Conservation (phyloP, 805 yeast genomes). For the Cyberlindnera euphorbiiphila region DNA sequence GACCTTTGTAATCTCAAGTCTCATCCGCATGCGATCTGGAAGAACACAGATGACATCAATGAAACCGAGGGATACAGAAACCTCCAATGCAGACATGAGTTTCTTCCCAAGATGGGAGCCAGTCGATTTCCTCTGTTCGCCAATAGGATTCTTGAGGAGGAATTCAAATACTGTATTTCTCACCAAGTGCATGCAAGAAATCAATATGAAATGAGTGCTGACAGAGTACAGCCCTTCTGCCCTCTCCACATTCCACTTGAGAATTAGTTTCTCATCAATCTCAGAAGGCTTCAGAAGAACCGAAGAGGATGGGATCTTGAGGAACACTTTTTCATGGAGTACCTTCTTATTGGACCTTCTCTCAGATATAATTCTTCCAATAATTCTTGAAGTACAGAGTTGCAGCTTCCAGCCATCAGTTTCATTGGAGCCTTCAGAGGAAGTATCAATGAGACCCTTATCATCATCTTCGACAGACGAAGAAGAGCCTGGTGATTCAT, state of each 20-base stretch:
- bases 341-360: conserved; percentile 27
- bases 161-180: conserved; percentile 36
- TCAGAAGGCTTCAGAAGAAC: conserved; percentile 25
- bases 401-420: conserved; percentile 15
- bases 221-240: conserved; percentile 35
- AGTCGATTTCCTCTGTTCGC: conserved; percentile 21
- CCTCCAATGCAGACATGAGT: conserved; percentile 22
- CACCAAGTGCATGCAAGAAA: conserved; percentile 43
- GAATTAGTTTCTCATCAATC: conserved; percentile 20
- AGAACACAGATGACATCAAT: conserved; percentile 33
- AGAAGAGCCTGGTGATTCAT: conserved; percentile 13
- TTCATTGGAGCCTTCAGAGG: conserved; percentile 16
- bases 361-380: conserved; percentile 32
- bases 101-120: conserved; percentile 18
- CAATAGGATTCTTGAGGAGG: conserved; percentile 19
- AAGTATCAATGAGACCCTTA: conserved; percentile 23
- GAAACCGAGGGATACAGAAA: conserved; percentile 23
- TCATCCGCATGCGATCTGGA: conserved; percentile 46
- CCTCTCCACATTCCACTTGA: conserved; percentile 27
- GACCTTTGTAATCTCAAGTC: conserved; percentile 39
- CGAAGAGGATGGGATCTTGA: conserved; percentile 28
- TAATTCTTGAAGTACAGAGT: conserved; percentile 13
- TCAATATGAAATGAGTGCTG: conserved; percentile 41
- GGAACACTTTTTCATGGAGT: conserved; percentile 30
- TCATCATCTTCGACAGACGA: conserved; percentile 34